These are phyloP conservation scores for Lichtheimia ornata DNA, from an alignment of 371 early-diverging fungal genomes.

Conservation along the genomic window DNA sequence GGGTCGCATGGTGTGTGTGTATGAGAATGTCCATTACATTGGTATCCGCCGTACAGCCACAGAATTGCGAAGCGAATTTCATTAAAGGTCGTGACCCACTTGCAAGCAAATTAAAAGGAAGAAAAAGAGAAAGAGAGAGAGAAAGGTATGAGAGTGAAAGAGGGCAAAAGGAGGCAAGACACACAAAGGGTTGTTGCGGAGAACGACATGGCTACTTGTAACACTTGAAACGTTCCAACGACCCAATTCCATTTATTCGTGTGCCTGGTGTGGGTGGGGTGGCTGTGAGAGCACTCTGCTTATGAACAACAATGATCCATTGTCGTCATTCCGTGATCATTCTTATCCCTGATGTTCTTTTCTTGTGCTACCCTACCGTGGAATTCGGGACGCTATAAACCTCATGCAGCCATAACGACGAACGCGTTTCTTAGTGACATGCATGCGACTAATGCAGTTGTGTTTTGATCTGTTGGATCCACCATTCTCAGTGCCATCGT, in stretches of 20 bases:
- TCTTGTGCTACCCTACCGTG: too few species aligned
- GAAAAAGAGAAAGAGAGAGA: conserved; percentile 3
- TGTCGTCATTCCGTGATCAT: too few species aligned
- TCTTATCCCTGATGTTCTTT: too few species aligned
- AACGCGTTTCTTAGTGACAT: background rate
- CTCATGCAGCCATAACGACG: too few species aligned
- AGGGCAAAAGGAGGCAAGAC: background rate
- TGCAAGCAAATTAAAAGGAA: background rate
- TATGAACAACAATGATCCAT: background rate
- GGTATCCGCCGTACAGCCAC: conserved; percentile 29
- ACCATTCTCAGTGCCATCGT: background rate
- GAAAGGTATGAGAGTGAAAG: background rate
- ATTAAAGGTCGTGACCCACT: background rate
- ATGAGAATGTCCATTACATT: conserved; percentile 19
- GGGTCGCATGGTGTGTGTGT: background rate
- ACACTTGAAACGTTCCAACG: conserved; percentile 4
- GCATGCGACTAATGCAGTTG: conserved; percentile 1
- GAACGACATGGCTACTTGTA: background rate
- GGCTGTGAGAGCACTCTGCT: background rate
- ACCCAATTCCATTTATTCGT: background rate
- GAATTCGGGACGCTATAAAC: too few species aligned
- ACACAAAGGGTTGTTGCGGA: background rate
- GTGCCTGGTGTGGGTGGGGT: background rate
- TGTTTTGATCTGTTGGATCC: background rate
- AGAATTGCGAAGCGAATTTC: conserved; percentile 28